These are phyloP conservation scores for Sugiyamaella japonica DNA, from an alignment of 1,139 yeast species.

Conservation along the genomic window DNA sequence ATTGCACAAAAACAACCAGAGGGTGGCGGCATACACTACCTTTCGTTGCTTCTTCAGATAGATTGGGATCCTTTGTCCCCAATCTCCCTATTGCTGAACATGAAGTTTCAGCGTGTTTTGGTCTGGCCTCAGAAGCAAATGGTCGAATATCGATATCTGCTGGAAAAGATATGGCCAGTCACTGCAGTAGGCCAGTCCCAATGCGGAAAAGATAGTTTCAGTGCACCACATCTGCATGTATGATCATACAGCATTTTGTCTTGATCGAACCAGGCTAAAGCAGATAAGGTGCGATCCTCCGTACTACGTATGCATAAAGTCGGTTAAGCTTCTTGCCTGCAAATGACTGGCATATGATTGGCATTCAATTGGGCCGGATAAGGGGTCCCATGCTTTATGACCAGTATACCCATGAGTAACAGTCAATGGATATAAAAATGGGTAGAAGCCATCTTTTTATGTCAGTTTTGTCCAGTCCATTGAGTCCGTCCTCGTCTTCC, in stretches of 20 bases:
- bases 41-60: too few species aligned
- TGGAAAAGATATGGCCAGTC: too few species aligned
- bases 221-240: neutral
- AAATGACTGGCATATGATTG: neutral
- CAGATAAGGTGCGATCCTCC: neutral
- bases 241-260: neutral
- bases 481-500: neutral
- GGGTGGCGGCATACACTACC: too few species aligned
- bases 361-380: neutral
- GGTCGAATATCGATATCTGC: too few species aligned
- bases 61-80: too few species aligned
- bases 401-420: neutral
- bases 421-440: neutral
- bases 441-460: neutral
- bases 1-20: too few species aligned
- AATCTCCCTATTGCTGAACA: too few species aligned
- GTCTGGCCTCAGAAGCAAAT: too few species aligned
- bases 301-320: neutral
- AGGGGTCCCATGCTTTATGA: neutral
- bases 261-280: neutral
- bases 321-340: neutral
- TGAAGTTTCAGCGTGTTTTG: too few species aligned
- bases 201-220: neutral
- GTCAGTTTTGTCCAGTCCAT: neutral
- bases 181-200: neutral